Evolutionary conservation across 768 basidiomycete genomes (phyloP).

Genomic region (Russula sp.): DNA sequence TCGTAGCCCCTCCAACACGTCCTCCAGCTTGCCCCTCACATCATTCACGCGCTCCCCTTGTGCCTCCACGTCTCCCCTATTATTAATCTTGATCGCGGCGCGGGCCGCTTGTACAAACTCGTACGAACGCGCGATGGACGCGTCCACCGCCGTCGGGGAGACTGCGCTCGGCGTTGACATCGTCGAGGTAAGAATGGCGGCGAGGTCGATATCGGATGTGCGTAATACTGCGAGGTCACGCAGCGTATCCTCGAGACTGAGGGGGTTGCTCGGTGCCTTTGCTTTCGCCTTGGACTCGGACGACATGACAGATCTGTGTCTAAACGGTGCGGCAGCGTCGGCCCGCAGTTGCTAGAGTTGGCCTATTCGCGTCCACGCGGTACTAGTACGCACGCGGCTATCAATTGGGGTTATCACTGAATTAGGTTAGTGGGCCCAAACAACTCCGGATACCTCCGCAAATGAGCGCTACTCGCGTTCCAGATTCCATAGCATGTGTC

Average conservation of each 20-base stretch:
- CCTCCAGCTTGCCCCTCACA: constrained; percentile 50
- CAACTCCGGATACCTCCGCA: no score
- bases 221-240: constrained; percentile 69
- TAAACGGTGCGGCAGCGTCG: background rate
- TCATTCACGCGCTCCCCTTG: constrained; percentile 52
- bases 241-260: constrained; percentile 54
- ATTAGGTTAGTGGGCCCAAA: no score
- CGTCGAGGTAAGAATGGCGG: constrained; percentile 28
- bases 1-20: constrained; percentile 36
- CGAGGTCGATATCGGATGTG: constrained; percentile 45
- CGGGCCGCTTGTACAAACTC: constrained; percentile 56
- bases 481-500: no score
- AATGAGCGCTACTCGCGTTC: no score
- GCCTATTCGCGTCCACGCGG: no score
- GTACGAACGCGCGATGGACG: constrained; percentile 47
- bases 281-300: background rate
- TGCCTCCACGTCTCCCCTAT: constrained; percentile 46
- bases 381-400: no score
- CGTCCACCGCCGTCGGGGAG: constrained; percentile 26
- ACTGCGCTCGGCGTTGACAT: background rate
- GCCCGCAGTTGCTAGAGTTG: background rate
- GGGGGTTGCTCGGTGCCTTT: constrained; percentile 37
- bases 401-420: no score
- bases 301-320: background rate
- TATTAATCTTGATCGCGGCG: constrained; percentile 47